Percentiles rank a stretch among this genome's conserved stretches.
Evolutionary conservation across 176 grass and related monocot genomes (phyloP).

Genomic region (Juncus effusus): DNA sequence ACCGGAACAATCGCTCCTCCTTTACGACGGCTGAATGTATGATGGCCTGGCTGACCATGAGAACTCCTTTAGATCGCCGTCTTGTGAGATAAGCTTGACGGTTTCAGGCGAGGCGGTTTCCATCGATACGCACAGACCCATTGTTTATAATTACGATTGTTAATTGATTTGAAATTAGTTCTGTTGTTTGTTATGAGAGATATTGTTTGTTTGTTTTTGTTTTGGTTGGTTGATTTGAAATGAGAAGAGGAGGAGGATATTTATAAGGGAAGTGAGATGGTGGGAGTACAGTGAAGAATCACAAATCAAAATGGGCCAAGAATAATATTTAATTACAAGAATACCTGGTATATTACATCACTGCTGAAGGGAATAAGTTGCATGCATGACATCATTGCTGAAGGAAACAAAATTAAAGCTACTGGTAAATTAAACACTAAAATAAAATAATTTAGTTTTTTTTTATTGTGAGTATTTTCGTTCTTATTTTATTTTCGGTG

Average conservation of each 20-base stretch:
- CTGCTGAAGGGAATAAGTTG: too few species aligned
- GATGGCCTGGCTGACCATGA: constrained; percentile 32
- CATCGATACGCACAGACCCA: constrained; percentile 54
- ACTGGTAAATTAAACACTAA: too few species aligned
- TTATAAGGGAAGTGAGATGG: too few species aligned
- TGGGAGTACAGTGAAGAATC: too few species aligned
- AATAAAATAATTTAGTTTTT: too few species aligned
- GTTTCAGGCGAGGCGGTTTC: constrained; percentile 25
- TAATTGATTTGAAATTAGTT: neutral
- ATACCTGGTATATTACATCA: too few species aligned
- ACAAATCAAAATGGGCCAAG: too few species aligned
- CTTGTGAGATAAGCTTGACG: constrained; percentile 53
- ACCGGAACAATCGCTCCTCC: constrained; percentile 46
- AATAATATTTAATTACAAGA: too few species aligned
- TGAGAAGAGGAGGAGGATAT: neutral
- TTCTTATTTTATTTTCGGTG: too few species aligned
- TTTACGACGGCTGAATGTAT: constrained; percentile 20
- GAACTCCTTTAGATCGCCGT: constrained; percentile 66
- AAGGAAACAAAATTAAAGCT: too few species aligned
- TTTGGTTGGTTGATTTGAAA: neutral
- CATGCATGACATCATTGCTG: too few species aligned
- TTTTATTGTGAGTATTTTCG: too few species aligned
- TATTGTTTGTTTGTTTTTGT: neutral
- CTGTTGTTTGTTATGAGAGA: neutral
- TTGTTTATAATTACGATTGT: constrained; percentile 3